Evolutionary conservation across 441 rosid species (phyloP).

Genomic region (Flueggea neowawraea): DNA sequence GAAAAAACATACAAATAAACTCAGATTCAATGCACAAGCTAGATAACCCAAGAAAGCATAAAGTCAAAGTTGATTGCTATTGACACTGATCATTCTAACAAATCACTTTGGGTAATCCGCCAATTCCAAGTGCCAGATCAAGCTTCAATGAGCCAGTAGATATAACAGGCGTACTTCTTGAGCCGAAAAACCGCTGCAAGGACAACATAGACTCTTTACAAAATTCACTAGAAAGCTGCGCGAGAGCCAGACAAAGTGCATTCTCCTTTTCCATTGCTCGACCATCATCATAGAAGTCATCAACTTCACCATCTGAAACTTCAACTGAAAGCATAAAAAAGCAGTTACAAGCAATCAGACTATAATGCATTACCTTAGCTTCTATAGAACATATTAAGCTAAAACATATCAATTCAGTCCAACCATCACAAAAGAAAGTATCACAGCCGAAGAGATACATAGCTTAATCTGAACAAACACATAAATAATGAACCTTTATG

Average conservation of each 20-base stretch:
- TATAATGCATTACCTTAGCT: too few species aligned
- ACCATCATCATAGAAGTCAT: constrained; percentile 51
- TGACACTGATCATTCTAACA: background rate
- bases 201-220: constrained; percentile 73
- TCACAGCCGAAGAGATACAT: too few species aligned
- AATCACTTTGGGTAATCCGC: constrained; percentile 92
- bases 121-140: constrained; percentile 83
- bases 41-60: background rate
- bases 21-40: too few species aligned
- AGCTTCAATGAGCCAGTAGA: constrained; percentile 91
- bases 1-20: too few species aligned
- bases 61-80: background rate
- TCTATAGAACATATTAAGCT: too few species aligned
- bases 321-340: constrained; percentile 33
- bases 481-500: too few species aligned
- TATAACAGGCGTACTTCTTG: constrained; percentile 67
- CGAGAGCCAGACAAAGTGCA: constrained; percentile 65
- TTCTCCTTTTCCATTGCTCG: constrained; percentile 47
- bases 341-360: too few species aligned
- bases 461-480: too few species aligned
- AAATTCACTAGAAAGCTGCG: constrained; percentile 64
- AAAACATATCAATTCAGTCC: too few species aligned
- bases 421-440: too few species aligned
- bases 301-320: constrained; percentile 56
- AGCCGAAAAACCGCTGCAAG: constrained; percentile 52